Conservation (phyloP, 345 rosid genomes). For the Bruguiera gymnorhiza region DNA sequence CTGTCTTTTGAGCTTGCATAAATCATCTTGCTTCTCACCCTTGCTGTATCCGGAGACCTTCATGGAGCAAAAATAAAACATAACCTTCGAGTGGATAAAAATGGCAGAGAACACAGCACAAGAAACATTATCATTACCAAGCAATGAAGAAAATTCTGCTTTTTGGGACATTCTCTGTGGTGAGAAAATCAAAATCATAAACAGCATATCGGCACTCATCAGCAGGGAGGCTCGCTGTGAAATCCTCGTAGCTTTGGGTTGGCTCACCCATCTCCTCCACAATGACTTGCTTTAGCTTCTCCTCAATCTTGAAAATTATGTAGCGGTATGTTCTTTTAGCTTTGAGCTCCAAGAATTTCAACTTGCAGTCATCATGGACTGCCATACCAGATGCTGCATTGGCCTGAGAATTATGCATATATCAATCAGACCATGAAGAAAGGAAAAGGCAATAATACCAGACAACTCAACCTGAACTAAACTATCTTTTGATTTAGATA, state of each 20-base stretch:
- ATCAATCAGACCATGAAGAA: background rate
- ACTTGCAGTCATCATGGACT: constrained; percentile 38
- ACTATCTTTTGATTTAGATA: too few species aligned
- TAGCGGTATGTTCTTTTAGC: constrained; percentile 35
- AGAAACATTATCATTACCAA: constrained; percentile 16
- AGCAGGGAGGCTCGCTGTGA: constrained; percentile 34
- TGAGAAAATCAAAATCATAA: constrained; percentile 38
- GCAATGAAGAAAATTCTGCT: constrained; percentile 40
- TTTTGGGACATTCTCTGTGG: constrained; percentile 35
- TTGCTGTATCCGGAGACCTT: constrained; percentile 38
- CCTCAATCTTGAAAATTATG: constrained; percentile 39
- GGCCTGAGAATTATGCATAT: constrained; percentile 15
- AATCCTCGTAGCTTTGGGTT: constrained; percentile 32
- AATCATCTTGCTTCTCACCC: constrained; percentile 41
- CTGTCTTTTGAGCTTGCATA: constrained; percentile 41
- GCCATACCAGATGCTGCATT: constrained; percentile 42
- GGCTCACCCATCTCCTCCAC: constrained; percentile 43
- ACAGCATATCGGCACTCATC: constrained; percentile 38
- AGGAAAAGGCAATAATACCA: background rate
- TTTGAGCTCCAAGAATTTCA: constrained; percentile 35
- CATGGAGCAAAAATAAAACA: background rate
- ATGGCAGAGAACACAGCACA: background rate
- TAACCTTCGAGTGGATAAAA: background rate
- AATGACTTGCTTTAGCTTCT: constrained; percentile 37
- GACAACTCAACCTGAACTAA: too few species aligned